A percentile compares a stretch with the other conserved stretches of the same genome.
Evolutionary conservation across 306 rosid genomes (phyloP).

Genomic region (Acacia confusa): DNA sequence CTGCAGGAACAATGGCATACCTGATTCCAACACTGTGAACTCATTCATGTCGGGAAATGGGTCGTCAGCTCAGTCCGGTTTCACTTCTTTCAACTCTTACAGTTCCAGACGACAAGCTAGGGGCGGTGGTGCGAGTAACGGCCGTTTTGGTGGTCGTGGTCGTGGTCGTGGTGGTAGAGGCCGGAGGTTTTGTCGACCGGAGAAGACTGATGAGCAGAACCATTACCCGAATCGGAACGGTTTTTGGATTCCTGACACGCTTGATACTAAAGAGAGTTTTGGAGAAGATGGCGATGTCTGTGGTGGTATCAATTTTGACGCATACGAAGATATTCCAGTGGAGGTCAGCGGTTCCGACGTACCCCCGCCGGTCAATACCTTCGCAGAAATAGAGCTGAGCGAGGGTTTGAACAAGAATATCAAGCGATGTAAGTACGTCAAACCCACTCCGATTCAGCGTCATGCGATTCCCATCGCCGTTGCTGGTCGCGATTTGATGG

Average conservation of each 20-base stretch:
- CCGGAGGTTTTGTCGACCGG: not conserved
- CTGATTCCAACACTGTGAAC: not conserved
- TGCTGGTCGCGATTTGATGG: slow-evolving; percentile 38
- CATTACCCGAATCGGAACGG: not conserved
- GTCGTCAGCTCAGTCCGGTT: slow-evolving; percentile 6
- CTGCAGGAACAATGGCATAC: slow-evolving; percentile 8
- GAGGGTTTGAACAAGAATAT: slow-evolving; percentile 57
- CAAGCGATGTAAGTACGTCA: slow-evolving; percentile 74
- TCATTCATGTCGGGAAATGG: slow-evolving; percentile 4
- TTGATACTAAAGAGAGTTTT: slow-evolving; percentile 8
- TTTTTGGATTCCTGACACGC: slow-evolving; percentile 6
- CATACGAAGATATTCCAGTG: slow-evolving; percentile 75
- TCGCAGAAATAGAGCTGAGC: slow-evolving; percentile 58
- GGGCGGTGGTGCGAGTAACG: slow-evolving; percentile 8
- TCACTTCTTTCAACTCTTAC: not conserved
- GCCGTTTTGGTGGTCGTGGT: not conserved
- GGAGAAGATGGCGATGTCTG: slow-evolving; percentile 7
- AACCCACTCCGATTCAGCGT: slow-evolving; percentile 85
- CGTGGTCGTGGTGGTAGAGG: slow-evolving; percentile 22
- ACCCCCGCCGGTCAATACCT: slow-evolving; percentile 57
- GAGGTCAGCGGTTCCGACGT: slow-evolving; percentile 69
- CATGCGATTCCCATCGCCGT: slow-evolving; percentile 70
- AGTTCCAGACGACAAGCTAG: slow-evolving; percentile 22
- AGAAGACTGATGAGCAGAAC: not conserved
- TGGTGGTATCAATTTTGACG: slow-evolving; percentile 61